These are phyloP conservation scores for Pythium rishiriense DNA, from an alignment of 352 stramenopile genomes.

Conservation along the genomic window DNA sequence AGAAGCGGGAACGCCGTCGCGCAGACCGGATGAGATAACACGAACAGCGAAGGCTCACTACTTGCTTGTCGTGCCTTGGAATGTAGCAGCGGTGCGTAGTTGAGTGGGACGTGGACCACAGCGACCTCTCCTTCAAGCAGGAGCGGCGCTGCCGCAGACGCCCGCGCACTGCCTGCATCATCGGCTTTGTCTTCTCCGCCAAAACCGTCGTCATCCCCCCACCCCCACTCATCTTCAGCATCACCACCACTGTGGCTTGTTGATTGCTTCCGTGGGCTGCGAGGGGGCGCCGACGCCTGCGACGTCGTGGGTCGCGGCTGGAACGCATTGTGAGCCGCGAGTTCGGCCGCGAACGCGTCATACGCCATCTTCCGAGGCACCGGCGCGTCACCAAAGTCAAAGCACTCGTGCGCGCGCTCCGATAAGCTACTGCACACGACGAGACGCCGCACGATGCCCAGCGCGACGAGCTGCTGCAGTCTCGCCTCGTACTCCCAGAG, in stretches of 20 bases:
- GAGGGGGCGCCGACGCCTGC: background rate
- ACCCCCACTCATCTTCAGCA: slow-evolving; percentile 48
- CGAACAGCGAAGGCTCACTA: slow-evolving; percentile 68
- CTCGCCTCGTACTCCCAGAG: slow-evolving; percentile 60
- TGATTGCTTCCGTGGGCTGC: slow-evolving; percentile 12
- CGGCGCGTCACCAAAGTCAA: slow-evolving; percentile 38
- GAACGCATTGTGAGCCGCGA: slow-evolving; percentile 27
- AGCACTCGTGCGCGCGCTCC: slow-evolving; percentile 71
- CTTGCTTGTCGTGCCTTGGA: slow-evolving; percentile 30
- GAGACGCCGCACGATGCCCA: slow-evolving; percentile 41
- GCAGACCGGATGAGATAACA: slow-evolving; percentile 65
- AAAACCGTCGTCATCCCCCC: slow-evolving; percentile 36
- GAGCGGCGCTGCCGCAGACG: background rate
- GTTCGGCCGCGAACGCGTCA: slow-evolving; percentile 38
- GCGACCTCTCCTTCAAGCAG: slow-evolving; percentile 28
- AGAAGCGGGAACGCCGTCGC: slow-evolving; percentile 71
- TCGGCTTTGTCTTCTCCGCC: background rate
- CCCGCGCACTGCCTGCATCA: background rate
- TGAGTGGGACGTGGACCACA: slow-evolving; percentile 58
- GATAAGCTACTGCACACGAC: slow-evolving; percentile 69
- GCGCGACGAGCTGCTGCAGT: slow-evolving; percentile 38
- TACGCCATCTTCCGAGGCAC: slow-evolving; percentile 47
- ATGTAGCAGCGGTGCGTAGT: slow-evolving; percentile 54
- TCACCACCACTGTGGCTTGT: background rate
- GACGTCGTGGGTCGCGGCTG: background rate